Conservation (phyloP, 139 green algal genomes). For the Coccomyxa sp. region DNA sequence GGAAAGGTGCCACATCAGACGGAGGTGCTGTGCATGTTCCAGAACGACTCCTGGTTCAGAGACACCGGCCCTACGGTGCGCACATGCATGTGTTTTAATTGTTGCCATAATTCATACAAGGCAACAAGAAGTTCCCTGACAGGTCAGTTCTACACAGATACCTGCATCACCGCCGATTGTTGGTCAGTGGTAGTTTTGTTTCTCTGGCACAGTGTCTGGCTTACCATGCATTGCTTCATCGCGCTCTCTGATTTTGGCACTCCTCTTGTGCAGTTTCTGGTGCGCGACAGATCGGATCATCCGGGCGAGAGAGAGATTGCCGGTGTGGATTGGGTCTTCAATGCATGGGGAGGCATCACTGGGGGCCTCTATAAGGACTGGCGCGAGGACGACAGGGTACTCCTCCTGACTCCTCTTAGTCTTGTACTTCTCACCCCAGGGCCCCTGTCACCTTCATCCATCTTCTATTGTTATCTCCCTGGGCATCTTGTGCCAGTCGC, state of each 20-base stretch:
- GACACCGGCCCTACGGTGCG: conserved; percentile 40
- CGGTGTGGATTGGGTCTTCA: conserved; percentile 56
- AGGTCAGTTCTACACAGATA: not conserved
- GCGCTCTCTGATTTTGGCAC: not conserved
- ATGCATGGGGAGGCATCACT: conserved; percentile 43
- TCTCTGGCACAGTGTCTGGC: not conserved
- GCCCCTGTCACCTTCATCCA: not conserved
- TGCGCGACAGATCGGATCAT: not conserved
- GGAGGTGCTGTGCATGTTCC: conserved; percentile 17
- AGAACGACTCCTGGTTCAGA: conserved; percentile 48
- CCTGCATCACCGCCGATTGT: not conserved
- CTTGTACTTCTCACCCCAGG: not conserved
- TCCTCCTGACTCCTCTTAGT: not conserved
- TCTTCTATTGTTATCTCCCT: not conserved
- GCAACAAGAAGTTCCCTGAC: not conserved
- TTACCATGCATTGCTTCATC: not conserved
- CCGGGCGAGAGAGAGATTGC: conserved; percentile 6
- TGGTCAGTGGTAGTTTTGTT: not conserved
- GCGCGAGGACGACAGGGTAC: conserved; percentile 24
- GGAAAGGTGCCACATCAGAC: conserved; percentile 7
- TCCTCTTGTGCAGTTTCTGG: conserved; percentile 19
- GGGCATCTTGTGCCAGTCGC: not conserved
- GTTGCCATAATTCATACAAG: not conserved
- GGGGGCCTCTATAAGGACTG: conserved; percentile 27
- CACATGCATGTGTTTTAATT: not conserved